Conservation (phyloP, 768 basidiomycete genomes). For the Sutorius australiensis region DNA sequence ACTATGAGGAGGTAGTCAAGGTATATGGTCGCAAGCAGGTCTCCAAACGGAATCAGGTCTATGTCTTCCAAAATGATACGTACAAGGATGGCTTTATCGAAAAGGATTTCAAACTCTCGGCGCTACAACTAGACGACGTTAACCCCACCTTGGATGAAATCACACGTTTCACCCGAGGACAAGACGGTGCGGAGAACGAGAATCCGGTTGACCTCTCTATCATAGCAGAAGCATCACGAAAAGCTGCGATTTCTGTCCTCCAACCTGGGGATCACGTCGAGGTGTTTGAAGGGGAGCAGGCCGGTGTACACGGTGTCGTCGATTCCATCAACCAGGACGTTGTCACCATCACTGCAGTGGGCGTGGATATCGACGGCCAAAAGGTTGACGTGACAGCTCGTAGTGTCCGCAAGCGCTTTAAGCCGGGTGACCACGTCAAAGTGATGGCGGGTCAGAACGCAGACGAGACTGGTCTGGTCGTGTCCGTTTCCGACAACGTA, state of each 20-base stretch:
- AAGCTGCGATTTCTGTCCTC: slow-evolving; percentile 88
- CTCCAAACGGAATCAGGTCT: slow-evolving; percentile 67
- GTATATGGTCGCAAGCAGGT: slow-evolving; percentile 80
- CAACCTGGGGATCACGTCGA: slow-evolving; percentile 98
- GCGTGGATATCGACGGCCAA: slow-evolving; percentile 82
- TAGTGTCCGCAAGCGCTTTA: slow-evolving; percentile 92
- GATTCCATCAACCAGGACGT: slow-evolving; percentile 86
- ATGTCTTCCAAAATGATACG: slow-evolving; percentile 89
- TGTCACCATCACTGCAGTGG: slow-evolving; percentile 76
- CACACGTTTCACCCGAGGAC: slow-evolving; percentile 77
- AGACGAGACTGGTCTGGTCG: slow-evolving; percentile 94
- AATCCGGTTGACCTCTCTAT: slow-evolving; percentile 80
- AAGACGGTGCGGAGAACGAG: slow-evolving; percentile 66
- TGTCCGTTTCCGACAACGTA: slow-evolving; percentile 84
- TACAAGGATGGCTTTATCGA: slow-evolving; percentile 94
- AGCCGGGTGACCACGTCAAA: slow-evolving; percentile 97
- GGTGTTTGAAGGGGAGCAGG: slow-evolving; percentile 95
- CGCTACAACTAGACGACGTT: slow-evolving; percentile 79
- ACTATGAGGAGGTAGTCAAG: slow-evolving; percentile 86
- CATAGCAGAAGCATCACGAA: slow-evolving; percentile 89
- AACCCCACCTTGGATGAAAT: slow-evolving; percentile 97
- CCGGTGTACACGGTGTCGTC: slow-evolving; percentile 88
- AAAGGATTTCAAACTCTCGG: slow-evolving; percentile 87
- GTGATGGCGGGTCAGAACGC: slow-evolving; percentile 94
- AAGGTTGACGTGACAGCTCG: slow-evolving; percentile 82